Evolutionary conservation across 805 yeast genomes (phyloP).

Genomic region (Candida parachauliodes): DNA sequence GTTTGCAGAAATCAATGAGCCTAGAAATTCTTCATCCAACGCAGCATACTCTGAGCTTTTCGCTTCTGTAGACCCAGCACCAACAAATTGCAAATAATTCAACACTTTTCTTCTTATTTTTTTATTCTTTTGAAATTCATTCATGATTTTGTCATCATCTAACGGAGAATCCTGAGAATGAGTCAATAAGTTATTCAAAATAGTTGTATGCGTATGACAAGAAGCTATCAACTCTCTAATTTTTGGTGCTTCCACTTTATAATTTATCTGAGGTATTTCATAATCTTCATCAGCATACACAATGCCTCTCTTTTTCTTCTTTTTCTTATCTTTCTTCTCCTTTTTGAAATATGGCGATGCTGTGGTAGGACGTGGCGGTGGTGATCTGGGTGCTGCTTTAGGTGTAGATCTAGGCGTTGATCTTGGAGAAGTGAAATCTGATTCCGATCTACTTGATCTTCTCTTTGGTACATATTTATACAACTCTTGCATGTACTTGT

Average conservation of each 20-base stretch:
- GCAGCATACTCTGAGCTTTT: conserved; percentile 26
- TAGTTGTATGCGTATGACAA: conserved; percentile 70
- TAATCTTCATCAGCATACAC: conserved; percentile 47
- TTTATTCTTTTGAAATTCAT: conserved; percentile 71
- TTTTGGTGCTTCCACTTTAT: conserved; percentile 68
- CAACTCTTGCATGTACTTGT: conserved; percentile 46
- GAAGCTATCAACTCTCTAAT: conserved; percentile 68
- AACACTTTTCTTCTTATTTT: conserved; percentile 72
- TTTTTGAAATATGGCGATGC: conserved; percentile 18
- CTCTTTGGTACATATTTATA: conserved; percentile 40
- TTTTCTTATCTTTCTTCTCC: conserved; percentile 15
- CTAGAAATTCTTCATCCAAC: conserved; percentile 75
- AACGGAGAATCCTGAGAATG: conserved; percentile 51
- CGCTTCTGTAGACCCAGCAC: conserved; percentile 38
- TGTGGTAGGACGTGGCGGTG: conserved; percentile 22
- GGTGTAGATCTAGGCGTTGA: conserved; percentile 7
- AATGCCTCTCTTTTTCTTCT: conserved; percentile 13
- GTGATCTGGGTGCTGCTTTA: conserved; percentile 13
- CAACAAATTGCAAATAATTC: conserved; percentile 77
- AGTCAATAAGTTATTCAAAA: conserved; percentile 52
- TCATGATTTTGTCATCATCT: conserved; percentile 59
- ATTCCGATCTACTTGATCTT: neutral
- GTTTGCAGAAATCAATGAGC: conserved; percentile 84
- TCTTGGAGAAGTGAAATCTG: neutral
- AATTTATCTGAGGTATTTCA: conserved; percentile 64